Conservation (phyloP, 495 filamentous ascomycete genomes). For the Talaromyces ruber region DNA sequence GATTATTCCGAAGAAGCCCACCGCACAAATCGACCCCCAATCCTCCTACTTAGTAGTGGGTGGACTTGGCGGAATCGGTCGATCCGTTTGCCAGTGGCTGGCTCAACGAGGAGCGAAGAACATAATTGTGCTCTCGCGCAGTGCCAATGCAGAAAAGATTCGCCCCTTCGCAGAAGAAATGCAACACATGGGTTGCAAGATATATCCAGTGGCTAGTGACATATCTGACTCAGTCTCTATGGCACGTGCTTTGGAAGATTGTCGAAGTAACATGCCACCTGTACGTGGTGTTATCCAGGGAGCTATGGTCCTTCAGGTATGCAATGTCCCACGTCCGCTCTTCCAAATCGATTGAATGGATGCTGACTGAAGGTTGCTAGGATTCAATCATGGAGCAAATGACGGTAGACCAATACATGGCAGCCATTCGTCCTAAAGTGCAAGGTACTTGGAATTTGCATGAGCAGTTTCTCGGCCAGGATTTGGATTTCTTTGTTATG, state of each 20-base stretch:
- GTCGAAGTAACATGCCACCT: constrained; percentile 5
- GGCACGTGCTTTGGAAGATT: neutral
- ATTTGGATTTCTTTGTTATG: no score
- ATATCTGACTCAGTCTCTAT: neutral
- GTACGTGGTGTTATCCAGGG: constrained; percentile 30
- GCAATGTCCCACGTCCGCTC: no score
- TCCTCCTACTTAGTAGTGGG: constrained; percentile 35
- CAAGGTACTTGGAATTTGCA: no score
- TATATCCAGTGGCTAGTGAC: neutral
- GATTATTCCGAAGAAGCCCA: neutral
- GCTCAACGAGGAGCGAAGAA: constrained; percentile 45
- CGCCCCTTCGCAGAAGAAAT: neutral
- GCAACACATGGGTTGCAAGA: neutral
- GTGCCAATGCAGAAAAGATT: neutral
- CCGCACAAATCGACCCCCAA: constrained; percentile 8
- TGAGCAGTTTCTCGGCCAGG: no score
- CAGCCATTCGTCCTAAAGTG: neutral
- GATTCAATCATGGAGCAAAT: neutral
- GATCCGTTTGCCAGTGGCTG: constrained; percentile 45
- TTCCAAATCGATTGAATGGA: no score
- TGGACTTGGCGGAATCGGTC: constrained; percentile 36
- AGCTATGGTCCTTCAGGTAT: constrained; percentile 28
- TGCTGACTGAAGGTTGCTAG: neutral
- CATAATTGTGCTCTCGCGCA: constrained; percentile 31
- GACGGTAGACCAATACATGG: neutral